phyloP scores from a whole-genome alignment of 495 filamentous ascomycete species.

The Penicillium roqueforti region DNA sequence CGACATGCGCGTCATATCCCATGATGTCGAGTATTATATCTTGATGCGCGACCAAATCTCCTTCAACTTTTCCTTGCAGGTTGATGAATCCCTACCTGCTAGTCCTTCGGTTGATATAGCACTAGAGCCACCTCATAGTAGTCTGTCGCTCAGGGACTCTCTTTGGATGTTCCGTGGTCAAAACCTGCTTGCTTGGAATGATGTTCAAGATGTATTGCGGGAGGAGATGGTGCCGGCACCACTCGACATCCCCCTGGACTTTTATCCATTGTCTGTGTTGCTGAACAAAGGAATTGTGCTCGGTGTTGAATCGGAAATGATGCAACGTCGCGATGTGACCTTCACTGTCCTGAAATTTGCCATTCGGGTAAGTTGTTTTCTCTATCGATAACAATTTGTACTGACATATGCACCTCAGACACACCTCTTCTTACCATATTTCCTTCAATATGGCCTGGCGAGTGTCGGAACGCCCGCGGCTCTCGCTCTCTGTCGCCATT shows the following conservation, averaged over 20 bases:
- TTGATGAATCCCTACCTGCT: slow-evolving; percentile 44
- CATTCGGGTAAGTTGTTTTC: slow-evolving; percentile 59
- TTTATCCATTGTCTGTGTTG: slow-evolving; percentile 88
- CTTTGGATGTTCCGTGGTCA: slow-evolving; percentile 92
- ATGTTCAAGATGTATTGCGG: slow-evolving; percentile 81
- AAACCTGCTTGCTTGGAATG: slow-evolving; percentile 77
- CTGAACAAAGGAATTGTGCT: slow-evolving; percentile 81
- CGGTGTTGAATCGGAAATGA: slow-evolving; percentile 86
- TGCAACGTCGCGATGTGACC: slow-evolving; percentile 82
- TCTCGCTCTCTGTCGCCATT: slow-evolving; percentile 71
- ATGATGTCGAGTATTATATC: slow-evolving; percentile 91
- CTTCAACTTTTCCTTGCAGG: slow-evolving; percentile 38
- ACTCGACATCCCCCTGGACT: slow-evolving; percentile 63
- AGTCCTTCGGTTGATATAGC: slow-evolving; percentile 50
- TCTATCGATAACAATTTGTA: neutral
- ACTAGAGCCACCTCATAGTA: slow-evolving; percentile 40
- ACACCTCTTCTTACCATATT: slow-evolving; percentile 83
- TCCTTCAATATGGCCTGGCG: slow-evolving; percentile 71
- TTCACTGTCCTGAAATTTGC: slow-evolving; percentile 84
- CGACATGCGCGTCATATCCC: slow-evolving; percentile 94
- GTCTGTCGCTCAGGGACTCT: slow-evolving; percentile 69
- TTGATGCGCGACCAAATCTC: slow-evolving; percentile 83
- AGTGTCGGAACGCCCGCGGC: slow-evolving; percentile 70
- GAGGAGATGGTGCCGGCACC: slow-evolving; percentile 43
- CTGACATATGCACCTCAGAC: slow-evolving; percentile 51